A percentile compares a stretch with the other conserved stretches of the same genome.
These are phyloP conservation scores for Debaryomycetaceae sp. DNA, from an alignment of 1,139 yeast genomes.

Conservation along the genomic window DNA sequence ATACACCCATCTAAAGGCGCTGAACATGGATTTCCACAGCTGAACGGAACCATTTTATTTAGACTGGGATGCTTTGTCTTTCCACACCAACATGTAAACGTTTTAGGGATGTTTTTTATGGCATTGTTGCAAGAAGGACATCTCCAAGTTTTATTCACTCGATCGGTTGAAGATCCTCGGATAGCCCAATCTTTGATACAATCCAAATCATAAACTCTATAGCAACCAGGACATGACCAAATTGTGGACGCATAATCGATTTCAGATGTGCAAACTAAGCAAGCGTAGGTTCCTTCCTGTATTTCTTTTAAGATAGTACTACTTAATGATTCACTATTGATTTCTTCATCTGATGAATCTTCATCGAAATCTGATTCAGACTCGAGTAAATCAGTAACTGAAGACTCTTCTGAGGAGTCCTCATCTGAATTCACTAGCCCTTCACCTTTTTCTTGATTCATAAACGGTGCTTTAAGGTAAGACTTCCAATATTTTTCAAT, in stretches of 20 bases:
- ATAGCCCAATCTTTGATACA: slow-evolving; percentile 83
- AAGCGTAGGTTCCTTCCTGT: slow-evolving; percentile 64
- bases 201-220: slow-evolving; percentile 74
- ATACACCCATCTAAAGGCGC: slow-evolving; percentile 55
- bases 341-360: slow-evolving; percentile 8
- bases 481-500: too few relatives aligned
- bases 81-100: slow-evolving; percentile 90
- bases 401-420: not conserved
- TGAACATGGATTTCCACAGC: slow-evolving; percentile 85
- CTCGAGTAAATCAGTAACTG: not conserved
- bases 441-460: not conserved
- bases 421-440: not conserved
- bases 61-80: slow-evolving; percentile 64
- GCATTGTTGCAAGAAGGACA: slow-evolving; percentile 82
- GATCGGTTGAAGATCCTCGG: slow-evolving; percentile 65
- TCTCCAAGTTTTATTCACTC: slow-evolving; percentile 58
- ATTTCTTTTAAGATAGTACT: slow-evolving; percentile 51
- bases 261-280: slow-evolving; percentile 83
- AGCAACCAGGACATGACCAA: slow-evolving; percentile 75
- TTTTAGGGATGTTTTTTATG: slow-evolving; percentile 50
- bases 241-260: slow-evolving; percentile 63
- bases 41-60: slow-evolving; percentile 68
- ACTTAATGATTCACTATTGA: slow-evolving; percentile 28
- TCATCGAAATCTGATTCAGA: slow-evolving; percentile 4
- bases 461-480: not conserved